Percentiles rank a stretch among this genome's conserved stretches.
Conservation (phyloP, 2,329 filamentous ascomycete genomes). For the Trichoderma koningiopsis region DNA sequence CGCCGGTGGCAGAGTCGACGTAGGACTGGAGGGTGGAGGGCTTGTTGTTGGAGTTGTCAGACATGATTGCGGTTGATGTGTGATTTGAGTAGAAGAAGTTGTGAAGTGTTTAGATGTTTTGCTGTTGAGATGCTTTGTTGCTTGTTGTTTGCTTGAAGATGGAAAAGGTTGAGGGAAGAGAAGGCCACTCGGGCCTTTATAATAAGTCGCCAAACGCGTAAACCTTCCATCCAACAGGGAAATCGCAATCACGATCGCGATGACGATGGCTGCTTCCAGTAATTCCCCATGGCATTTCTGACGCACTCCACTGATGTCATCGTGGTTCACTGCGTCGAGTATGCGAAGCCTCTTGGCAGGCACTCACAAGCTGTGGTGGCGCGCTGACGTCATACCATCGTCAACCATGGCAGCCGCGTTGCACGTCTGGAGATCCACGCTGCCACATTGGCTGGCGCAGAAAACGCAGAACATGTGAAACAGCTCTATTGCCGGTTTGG, state of each 20-base stretch:
- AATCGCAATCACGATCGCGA: constrained; percentile 3
- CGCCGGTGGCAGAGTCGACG: constrained; percentile 71
- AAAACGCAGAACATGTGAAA: not conserved
- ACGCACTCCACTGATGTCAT: constrained; percentile 17
- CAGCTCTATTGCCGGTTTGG: constrained; percentile 2
- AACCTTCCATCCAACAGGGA: constrained; percentile 3
- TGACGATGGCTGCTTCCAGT: constrained; percentile 18
- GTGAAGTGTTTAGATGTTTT: not conserved
- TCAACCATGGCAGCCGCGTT: not conserved
- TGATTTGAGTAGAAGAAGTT: not conserved
- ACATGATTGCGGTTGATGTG: constrained; percentile 32
- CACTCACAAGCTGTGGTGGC: constrained; percentile 7
- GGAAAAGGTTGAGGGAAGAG: not conserved
- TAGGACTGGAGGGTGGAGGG: constrained; percentile 79
- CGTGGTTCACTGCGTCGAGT: not conserved
- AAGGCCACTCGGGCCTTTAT: constrained; percentile 1
- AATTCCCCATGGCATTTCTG: not conserved
- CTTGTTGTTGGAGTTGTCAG: constrained; percentile 33
- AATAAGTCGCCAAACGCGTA: not conserved
- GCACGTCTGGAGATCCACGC: not conserved
- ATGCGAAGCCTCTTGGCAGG: constrained; percentile 11
- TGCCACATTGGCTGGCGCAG: not conserved
- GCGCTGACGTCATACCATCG: constrained; percentile 20
- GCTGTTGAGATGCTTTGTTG: not conserved
- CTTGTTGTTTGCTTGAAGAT: not conserved